Conservation (phyloP, 2,329 filamentous ascomycete species). For the Penicillium rolfsii region DNA sequence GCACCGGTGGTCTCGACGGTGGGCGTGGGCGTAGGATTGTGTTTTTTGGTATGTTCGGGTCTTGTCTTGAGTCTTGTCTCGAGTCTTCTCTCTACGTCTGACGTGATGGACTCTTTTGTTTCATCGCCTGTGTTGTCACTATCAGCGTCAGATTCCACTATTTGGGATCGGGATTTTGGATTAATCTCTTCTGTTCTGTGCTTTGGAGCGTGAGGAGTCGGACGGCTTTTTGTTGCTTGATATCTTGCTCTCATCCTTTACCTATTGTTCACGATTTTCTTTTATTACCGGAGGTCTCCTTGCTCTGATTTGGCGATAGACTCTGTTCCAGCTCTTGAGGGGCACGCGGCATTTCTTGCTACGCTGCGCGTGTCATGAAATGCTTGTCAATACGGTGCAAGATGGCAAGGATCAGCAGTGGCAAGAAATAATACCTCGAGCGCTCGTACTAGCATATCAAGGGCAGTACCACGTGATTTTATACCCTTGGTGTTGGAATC, state of each 20-base stretch:
- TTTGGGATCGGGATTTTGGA: constrained; percentile 8
- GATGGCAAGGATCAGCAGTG: neutral
- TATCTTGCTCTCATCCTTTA: neutral
- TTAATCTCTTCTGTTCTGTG: constrained; percentile 7
- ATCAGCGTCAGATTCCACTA: neutral
- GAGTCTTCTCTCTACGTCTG: neutral
- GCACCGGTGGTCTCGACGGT: neutral
- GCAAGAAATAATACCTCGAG: neutral
- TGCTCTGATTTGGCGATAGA: constrained; percentile 20
- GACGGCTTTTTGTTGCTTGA: constrained; percentile 12
- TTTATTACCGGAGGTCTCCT: neutral
- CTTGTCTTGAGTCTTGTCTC: neutral
- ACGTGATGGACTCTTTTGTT: neutral
- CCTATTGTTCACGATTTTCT: neutral
- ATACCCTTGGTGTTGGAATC: neutral
- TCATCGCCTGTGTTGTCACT: neutral
- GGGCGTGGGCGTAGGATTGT: neutral
- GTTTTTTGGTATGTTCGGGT: neutral
- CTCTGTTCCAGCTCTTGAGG: constrained; percentile 17
- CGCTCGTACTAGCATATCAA: neutral
- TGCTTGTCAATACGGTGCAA: neutral
- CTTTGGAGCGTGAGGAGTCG: constrained; percentile 15
- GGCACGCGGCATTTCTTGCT: constrained; percentile 2
- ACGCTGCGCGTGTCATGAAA: neutral
- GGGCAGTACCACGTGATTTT: neutral